Base-by-base conservation (phyloP, 2,329 filamentous ascomycete genomes). In the Aspergillus sp. region DNA sequence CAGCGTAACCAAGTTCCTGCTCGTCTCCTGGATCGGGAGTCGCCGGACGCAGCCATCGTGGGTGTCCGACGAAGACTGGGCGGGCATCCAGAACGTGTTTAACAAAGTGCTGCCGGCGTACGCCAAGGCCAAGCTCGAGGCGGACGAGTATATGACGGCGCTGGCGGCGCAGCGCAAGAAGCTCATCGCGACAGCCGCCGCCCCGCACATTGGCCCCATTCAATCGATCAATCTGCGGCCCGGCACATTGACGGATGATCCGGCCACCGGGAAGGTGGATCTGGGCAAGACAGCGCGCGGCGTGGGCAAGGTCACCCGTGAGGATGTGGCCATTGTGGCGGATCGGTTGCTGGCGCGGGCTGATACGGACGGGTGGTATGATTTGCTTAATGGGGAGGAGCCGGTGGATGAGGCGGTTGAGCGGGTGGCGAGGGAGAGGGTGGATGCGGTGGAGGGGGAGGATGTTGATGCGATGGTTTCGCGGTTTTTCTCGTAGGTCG, bases 111-210 rank as follows among this genome's bases (percentile, higher is more conserved):
- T 83, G 16, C 76, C 79, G 1, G 69, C 75, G 10, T 83, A 83
- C 60, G 77, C 73, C 57, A 71, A 76, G 40, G 80, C 80, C 16
- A 83, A 83, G 59, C 71, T 80, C 24, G 79, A 79, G 19, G 79
- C 80, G 1, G 80, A 83, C 55, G 79, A 82, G 65, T 79, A 79
- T 47, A 67, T 82, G 59, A 77, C 77, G 9, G 75, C 78, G 4
- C 60, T 77, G 33, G 68, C 73, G 8, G 66, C 65, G 50, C 66
- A 63, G 57, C 65, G 71, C 19, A 65, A 66, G 47, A 54, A 56
- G 19, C 54, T 62, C n/a, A 45, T 58, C 3, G 45, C 52, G 0
- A 33, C 44, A 1, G 56, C 53, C 8, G 26, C 26, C 10, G 26
- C 26, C 26, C 26, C 35, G 36, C 33, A 49, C 55, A 32, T 22